A percentile compares a stretch with the other conserved stretches of the same genome.
phyloP scores from a whole-genome alignment of 176 grass and related monocot species.

The Oryza coarctata region DNA sequence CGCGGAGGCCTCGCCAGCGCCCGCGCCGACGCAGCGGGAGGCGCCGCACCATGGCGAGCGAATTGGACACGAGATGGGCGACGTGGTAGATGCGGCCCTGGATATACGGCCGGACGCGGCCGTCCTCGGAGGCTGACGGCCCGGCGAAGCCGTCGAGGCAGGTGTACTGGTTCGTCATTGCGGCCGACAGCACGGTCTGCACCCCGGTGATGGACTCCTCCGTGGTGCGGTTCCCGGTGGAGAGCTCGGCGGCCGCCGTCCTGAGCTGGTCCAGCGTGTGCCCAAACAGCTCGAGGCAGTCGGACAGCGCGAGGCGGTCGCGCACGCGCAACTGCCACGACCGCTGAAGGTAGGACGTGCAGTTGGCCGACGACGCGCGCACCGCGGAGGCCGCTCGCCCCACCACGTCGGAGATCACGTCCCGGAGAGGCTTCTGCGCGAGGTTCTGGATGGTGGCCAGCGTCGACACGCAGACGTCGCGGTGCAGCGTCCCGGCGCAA shows the following conservation, averaged over 20 bases:
- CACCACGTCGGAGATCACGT: slow-evolving; percentile 59
- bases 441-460: slow-evolving; percentile 40
- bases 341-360: slow-evolving; percentile 55
- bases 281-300: slow-evolving; percentile 76
- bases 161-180: slow-evolving; percentile 91
- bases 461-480: slow-evolving; percentile 68
- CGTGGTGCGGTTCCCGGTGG: slow-evolving; percentile 18
- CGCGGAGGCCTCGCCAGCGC: not conserved
- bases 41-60: slow-evolving; percentile 77
- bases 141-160: slow-evolving; percentile 76
- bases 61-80: slow-evolving; percentile 72
- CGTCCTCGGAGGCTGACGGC: slow-evolving; percentile 40
- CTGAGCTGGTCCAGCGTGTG: slow-evolving; percentile 60
- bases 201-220: slow-evolving; percentile 42
- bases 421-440: slow-evolving; percentile 35
- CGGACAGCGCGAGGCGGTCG: slow-evolving; percentile 58
- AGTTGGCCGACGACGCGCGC: slow-evolving; percentile 53
- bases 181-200: slow-evolving; percentile 78
- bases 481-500: slow-evolving; percentile 78
- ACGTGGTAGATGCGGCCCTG: slow-evolving; percentile 89
- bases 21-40: slow-evolving; percentile 33
- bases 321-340: slow-evolving; percentile 40
- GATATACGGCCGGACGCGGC: slow-evolving; percentile 65
- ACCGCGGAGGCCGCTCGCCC: slow-evolving; percentile 55
- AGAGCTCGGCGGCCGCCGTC: slow-evolving; percentile 46